These are phyloP conservation scores for Calonectria pauciramosa DNA, from an alignment of 2,329 filamentous ascomycete genomes.

Conservation along the genomic window DNA sequence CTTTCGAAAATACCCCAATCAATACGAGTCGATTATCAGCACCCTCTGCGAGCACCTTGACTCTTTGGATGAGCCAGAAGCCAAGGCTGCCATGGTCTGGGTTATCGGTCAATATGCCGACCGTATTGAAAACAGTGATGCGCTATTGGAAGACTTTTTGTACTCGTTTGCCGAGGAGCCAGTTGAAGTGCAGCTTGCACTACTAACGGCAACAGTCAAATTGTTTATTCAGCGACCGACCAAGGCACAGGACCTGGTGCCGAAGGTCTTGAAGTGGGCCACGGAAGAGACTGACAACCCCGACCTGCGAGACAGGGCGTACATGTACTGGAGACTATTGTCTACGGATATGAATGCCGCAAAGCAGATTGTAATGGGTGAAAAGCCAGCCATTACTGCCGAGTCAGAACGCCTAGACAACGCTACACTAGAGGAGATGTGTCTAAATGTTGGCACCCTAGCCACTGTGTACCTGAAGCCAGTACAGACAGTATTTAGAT, in stretches of 20 bases:
- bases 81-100: slow-evolving; percentile 99
- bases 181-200: slow-evolving; percentile 93
- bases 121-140: slow-evolving; percentile 96
- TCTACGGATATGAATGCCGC: slow-evolving; percentile 92
- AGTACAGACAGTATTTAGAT: slow-evolving; percentile 95
- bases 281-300: slow-evolving; percentile 99
- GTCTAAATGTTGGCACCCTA: slow-evolving; percentile 93
- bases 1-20: slow-evolving; percentile 98
- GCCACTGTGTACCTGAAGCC: slow-evolving; percentile 98
- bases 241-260: slow-evolving; percentile 92
- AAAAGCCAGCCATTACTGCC: slow-evolving; percentile 95
- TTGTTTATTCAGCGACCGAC: slow-evolving; percentile 97
- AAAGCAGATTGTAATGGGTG: slow-evolving; percentile 93
- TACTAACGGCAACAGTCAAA: slow-evolving; percentile 97
- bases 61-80: slow-evolving; percentile 95
- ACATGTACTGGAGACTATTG: slow-evolving; percentile 99
- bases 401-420: slow-evolving; percentile 96
- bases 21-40: slow-evolving; percentile 97
- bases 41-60: slow-evolving; percentile 97
- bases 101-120: slow-evolving; percentile 98
- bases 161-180: slow-evolving; percentile 95
- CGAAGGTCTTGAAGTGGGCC: slow-evolving; percentile 96
- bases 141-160: slow-evolving; percentile 92
- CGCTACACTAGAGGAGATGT: slow-evolving; percentile 94
- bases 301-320: slow-evolving; percentile 93